A percentile compares a stretch with the other conserved stretches of the same genome.
phyloP scores from a whole-genome alignment of 2,329 filamentous ascomycete genomes.

The Incumbomyces lentus region DNA sequence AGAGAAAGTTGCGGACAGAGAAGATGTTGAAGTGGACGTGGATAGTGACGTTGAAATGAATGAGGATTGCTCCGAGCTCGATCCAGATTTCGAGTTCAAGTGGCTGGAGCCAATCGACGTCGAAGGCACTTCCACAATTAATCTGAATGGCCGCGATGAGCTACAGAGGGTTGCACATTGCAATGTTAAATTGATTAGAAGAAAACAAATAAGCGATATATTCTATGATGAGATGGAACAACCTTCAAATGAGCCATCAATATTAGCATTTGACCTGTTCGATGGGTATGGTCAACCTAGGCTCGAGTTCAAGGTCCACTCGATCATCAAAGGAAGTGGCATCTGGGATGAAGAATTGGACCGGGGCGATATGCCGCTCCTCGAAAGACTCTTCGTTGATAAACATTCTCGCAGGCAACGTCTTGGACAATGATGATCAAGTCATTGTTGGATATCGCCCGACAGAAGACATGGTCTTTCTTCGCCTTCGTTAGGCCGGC shows the following conservation, averaged over 20 bases:
- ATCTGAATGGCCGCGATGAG: constrained; percentile 3
- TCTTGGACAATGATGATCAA: constrained; percentile 24
- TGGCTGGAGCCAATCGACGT: constrained; percentile 13
- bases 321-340: constrained; percentile 23
- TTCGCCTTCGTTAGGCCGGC: constrained; percentile 22
- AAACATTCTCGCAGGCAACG: constrained; percentile 23
- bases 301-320: constrained; percentile 24
- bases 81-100: constrained; percentile 9
- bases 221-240: constrained; percentile 29
- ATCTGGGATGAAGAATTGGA: constrained; percentile 24
- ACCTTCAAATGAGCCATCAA: constrained; percentile 21
- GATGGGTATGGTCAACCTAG: constrained; percentile 30
- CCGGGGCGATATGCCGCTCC: constrained; percentile 23
- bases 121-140: constrained; percentile 6
- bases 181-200: constrained; percentile 12
- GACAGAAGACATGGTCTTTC: constrained; percentile 15
- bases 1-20: constrained; percentile 25
- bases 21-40: constrained; percentile 3
- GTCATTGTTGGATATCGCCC: constrained; percentile 23
- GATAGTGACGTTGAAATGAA: background rate
- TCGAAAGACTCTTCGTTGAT: constrained; percentile 21
- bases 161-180: constrained; percentile 9
- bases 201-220: constrained; percentile 18
- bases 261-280: constrained; percentile 29
- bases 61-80: constrained; percentile 3